Percentiles rank a stretch among this genome's conserved stretches.
These are phyloP conservation scores for Capillidium heterosporum DNA, from an alignment of 371 early-diverging fungal species.

Conservation along the genomic window DNA sequence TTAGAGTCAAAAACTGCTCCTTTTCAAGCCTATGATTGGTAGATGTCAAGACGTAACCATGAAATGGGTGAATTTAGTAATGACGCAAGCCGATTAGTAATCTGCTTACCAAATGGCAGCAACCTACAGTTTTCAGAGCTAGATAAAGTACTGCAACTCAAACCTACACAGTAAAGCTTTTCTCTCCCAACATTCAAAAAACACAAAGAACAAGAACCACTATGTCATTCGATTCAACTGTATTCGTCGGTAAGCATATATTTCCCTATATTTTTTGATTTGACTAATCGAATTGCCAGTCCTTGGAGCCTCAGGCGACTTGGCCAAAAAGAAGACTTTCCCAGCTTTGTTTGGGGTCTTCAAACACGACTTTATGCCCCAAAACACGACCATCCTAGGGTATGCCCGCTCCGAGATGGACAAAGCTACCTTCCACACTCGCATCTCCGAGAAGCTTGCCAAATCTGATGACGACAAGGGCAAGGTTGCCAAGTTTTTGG, in stretches of 20 bases:
- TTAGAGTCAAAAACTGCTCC: too few relatives aligned
- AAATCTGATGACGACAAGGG: conserved; percentile 31
- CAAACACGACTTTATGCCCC: conserved; percentile 54
- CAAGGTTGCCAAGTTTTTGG: conserved; percentile 47
- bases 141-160: too few relatives aligned
- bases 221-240: neutral
- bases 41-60: too few relatives aligned
- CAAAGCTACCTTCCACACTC: conserved; percentile 49
- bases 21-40: too few relatives aligned
- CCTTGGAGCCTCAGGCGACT: conserved; percentile 85
- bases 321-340: conserved; percentile 95
- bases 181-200: too few relatives aligned
- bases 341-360: conserved; percentile 86
- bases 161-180: too few relatives aligned
- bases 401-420: conserved; percentile 87
- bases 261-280: neutral
- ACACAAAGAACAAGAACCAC: too few relatives aligned
- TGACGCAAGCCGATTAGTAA: too few relatives aligned
- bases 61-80: too few relatives aligned
- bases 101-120: too few relatives aligned
- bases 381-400: conserved; percentile 64
- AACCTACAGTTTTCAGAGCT: too few relatives aligned
- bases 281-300: conserved; percentile 18
- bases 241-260: neutral
- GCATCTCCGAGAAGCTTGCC: conserved; percentile 41